A percentile compares a stretch with the other conserved stretches of the same genome.
Conservation (phyloP, 352 stramenopile genomes). For the Hyaloperonospora arabidopsidis region DNA sequence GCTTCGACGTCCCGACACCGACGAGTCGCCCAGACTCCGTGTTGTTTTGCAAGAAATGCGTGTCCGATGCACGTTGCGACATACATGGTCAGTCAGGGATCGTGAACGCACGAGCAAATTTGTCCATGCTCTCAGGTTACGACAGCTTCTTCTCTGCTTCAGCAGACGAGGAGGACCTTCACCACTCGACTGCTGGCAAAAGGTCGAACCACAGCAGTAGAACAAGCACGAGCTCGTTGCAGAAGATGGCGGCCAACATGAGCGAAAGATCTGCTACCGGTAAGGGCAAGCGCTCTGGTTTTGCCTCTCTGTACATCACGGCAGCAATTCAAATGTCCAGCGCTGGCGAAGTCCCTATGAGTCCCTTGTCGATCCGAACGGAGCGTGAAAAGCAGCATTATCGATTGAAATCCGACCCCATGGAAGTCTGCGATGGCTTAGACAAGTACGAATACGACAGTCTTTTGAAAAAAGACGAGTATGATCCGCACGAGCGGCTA, state of each 20-base stretch:
- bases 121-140: conserved; percentile 30
- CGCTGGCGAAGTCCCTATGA: conserved; percentile 43
- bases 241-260: conserved; percentile 15
- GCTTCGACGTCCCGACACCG: conserved; percentile 27
- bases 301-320: conserved; percentile 25
- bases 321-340: conserved; percentile 34
- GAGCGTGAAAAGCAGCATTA: conserved; percentile 32
- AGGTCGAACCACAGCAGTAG: conserved; percentile 46
- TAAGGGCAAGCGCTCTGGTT: conserved; percentile 12
- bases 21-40: conserved; percentile 33
- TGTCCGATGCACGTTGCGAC: conserved; percentile 37
- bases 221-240: conserved; percentile 29
- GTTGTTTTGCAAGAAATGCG: conserved; percentile 56
- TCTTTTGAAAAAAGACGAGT: conserved; percentile 32
- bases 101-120: conserved; percentile 8
- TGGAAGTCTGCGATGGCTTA: conserved; percentile 59
- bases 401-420: conserved; percentile 55
- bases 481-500: conserved; percentile 16
- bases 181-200: conserved; percentile 24
- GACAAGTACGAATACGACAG: conserved; percentile 38
- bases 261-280: conserved; percentile 3
- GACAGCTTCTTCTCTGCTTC: conserved; percentile 29
- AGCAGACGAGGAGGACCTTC: conserved; percentile 13
- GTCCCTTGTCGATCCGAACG: conserved; percentile 45
- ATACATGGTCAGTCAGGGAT: conserved; percentile 27